These are phyloP conservation scores for Teunomyces cretensis DNA, from an alignment of 805 yeast genomes.

Conservation along the genomic window DNA sequence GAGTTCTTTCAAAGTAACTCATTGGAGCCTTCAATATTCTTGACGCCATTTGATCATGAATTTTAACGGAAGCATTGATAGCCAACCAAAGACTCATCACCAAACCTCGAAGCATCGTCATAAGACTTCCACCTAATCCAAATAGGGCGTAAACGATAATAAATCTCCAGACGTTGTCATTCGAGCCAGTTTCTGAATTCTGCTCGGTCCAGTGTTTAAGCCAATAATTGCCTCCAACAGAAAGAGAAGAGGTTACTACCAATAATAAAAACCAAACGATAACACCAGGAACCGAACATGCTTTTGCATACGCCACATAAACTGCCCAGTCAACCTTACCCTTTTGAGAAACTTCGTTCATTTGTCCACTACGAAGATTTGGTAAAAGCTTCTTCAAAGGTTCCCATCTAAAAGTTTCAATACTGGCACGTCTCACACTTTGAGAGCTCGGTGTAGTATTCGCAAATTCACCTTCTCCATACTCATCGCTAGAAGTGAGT, in stretches of 20 bases:
- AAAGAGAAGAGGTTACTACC: conserved; percentile 12
- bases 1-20: conserved; percentile 31
- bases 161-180: conserved; percentile 17
- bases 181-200: conserved; percentile 17
- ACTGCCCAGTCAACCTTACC: conserved; percentile 26
- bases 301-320: conserved; percentile 20
- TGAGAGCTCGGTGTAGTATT: not conserved
- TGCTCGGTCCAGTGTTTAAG: conserved; percentile 27
- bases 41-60: conserved; percentile 27
- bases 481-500: not conserved
- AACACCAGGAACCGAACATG: conserved; percentile 46
- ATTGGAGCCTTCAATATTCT: conserved; percentile 27
- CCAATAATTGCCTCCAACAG: conserved; percentile 20
- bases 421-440: conserved; percentile 30
- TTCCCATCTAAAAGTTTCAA: conserved; percentile 55
- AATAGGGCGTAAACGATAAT: conserved; percentile 18
- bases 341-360: conserved; percentile 13
- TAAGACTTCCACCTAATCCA: conserved; percentile 12
- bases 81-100: conserved; percentile 21
- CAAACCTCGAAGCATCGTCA: conserved; percentile 19
- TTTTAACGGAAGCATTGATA: conserved; percentile 19
- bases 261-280: conserved; percentile 36
- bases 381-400: conserved; percentile 31
- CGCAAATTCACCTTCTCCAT: not conserved
- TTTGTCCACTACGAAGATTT: conserved; percentile 40